A percentile compares a stretch with the other conserved stretches of the same genome.
phyloP scores from a whole-genome alignment of 495 filamentous ascomycete genomes.

The Podospora didyma region DNA sequence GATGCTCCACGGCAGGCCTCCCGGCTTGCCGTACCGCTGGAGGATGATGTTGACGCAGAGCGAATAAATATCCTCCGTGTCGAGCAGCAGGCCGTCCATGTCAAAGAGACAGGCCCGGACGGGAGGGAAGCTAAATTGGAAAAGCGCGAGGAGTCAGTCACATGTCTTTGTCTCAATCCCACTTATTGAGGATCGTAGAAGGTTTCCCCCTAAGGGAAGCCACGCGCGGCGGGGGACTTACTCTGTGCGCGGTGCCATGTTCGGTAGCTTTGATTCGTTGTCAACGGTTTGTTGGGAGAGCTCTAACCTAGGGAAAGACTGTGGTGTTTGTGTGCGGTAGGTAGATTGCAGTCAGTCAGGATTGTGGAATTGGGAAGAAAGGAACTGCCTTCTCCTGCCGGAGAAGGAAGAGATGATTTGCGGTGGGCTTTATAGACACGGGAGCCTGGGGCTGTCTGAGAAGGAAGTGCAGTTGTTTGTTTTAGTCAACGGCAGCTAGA shows the following conservation, averaged over 20 bases:
- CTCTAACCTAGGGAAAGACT: not conserved
- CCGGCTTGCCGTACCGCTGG: conserved; percentile 61
- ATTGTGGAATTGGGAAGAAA: too few species aligned
- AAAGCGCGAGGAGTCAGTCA: too few species aligned
- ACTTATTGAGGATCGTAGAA: too few species aligned
- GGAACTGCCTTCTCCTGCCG: too few species aligned
- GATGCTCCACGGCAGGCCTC: conserved; percentile 76
- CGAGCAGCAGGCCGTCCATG: conserved; percentile 94
- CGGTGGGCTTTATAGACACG: too few species aligned
- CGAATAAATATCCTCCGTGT: conserved; percentile 92
- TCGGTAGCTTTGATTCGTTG: not conserved
- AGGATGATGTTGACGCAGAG: conserved; percentile 78
- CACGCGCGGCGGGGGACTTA: conserved; percentile 19
- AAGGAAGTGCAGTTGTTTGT: too few species aligned
- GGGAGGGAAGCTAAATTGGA: conserved; percentile 57
- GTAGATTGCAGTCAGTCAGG: not conserved
- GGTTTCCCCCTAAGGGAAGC: not conserved
- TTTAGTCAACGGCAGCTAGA: conserved; percentile 59
- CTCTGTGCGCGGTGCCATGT: conserved; percentile 41
- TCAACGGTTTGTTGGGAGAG: not conserved
- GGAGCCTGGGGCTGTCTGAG: too few species aligned
- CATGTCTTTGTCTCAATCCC: too few species aligned
- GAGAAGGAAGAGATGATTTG: too few species aligned
- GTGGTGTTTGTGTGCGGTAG: not conserved
- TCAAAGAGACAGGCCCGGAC: conserved; percentile 95